A percentile compares a stretch with the other conserved stretches of the same genome.
Conservation (phyloP, 2,329 filamentous ascomycete genomes). For the Plectosphaerella cucumerina region DNA sequence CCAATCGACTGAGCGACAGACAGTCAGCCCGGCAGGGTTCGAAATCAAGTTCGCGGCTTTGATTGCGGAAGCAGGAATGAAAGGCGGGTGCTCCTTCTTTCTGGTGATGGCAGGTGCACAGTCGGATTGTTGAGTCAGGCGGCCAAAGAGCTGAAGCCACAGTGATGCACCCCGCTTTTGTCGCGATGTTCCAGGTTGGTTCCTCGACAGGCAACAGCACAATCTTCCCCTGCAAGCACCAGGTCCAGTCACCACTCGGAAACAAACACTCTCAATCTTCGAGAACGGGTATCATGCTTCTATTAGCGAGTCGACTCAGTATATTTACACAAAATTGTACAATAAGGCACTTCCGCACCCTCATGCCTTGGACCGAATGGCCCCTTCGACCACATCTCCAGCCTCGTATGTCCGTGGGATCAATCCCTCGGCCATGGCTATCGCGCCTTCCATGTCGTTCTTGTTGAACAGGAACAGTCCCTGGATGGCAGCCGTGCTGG, state of each 20-base stretch:
- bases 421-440: conserved; percentile 69
- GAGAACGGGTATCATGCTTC: conserved; percentile 2
- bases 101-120: neutral
- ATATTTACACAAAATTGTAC: conserved; percentile 8
- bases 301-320: neutral
- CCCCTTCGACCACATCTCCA: conserved; percentile 31
- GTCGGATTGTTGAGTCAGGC: neutral
- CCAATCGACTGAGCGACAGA: no score
- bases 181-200: no score
- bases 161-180: neutral
- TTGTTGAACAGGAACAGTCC: conserved; percentile 96
- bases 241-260: no score
- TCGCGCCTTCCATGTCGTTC: conserved; percentile 80
- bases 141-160: neutral
- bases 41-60: no score
- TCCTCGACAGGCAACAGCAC: no score
- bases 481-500: conserved; percentile 89
- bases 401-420: conserved; percentile 54
- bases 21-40: no score
- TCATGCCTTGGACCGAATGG: conserved; percentile 36
- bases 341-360: neutral
- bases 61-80: neutral
- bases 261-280: neutral
- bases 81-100: neutral
- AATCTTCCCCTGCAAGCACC: no score